phyloP scores from a whole-genome alignment of 805 yeast genomes.

The Zygosaccharomyces siamensis region DNA sequence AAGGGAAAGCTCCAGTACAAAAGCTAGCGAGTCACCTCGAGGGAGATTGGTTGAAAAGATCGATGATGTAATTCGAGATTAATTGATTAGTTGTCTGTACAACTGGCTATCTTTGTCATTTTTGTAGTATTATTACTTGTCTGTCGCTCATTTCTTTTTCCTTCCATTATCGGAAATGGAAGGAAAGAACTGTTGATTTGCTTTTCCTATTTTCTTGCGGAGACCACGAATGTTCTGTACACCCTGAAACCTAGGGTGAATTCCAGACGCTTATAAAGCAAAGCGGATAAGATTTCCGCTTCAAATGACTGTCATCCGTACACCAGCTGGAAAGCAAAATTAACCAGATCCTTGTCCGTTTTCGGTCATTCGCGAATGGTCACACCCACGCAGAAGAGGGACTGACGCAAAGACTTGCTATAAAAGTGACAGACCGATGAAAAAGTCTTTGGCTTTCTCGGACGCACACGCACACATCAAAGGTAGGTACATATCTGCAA shows the following conservation, averaged over 20 bases:
- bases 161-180: neutral
- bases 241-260: neutral
- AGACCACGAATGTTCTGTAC: neutral
- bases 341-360: no score
- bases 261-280: neutral
- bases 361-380: no score
- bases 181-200: neutral
- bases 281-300: neutral
- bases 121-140: no score
- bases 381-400: neutral
- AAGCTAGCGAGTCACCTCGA: no score
- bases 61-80: no score
- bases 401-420: neutral
- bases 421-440: neutral
- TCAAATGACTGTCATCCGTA: neutral
- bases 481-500: no score
- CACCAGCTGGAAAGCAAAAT: neutral
- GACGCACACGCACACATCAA: no score
- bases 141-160: neutral
- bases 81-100: no score
- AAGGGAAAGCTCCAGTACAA: neutral
- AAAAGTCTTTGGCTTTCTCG: neutral
- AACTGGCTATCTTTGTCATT: no score
- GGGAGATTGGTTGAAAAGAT: no score
- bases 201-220: neutral